Conservation (phyloP, 257 asterid genomes). For the Hygrophila difformis region DNA sequence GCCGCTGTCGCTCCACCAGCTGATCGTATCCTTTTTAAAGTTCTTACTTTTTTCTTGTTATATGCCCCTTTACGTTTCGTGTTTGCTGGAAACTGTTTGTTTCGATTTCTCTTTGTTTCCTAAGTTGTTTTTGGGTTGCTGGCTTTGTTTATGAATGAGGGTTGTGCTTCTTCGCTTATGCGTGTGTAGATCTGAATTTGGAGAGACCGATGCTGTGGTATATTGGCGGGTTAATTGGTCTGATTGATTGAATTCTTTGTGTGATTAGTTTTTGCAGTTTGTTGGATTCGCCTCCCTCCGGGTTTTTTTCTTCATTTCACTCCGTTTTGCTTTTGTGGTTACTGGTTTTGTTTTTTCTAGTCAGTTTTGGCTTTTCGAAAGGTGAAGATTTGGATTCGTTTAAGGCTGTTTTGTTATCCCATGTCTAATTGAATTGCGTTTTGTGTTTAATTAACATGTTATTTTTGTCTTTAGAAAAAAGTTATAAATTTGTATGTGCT, state of each 20-base stretch:
- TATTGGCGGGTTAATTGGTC: neutral
- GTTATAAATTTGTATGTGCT: too few species aligned
- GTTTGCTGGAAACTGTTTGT: neutral
- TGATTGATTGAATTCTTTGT: neutral
- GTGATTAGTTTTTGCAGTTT: neutral
- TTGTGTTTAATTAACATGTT: too few species aligned
- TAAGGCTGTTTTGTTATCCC: too few species aligned
- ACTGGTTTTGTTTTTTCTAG: too few species aligned
- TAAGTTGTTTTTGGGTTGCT: neutral
- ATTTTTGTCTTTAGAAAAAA: too few species aligned
- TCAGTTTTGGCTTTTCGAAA: too few species aligned
- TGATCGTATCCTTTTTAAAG: conserved; percentile 72
- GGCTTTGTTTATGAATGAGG: too few species aligned
- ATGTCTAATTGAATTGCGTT: too few species aligned
- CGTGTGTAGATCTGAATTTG: conserved; percentile 23
- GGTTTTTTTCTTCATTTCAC: neutral
- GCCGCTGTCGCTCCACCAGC: conserved; percentile 46
- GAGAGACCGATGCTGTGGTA: conserved; percentile 5
- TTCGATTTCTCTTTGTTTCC: neutral
- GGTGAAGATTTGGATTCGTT: too few species aligned
- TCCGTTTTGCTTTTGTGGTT: neutral
- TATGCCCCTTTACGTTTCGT: neutral
- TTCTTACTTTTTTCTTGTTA: too few species aligned
- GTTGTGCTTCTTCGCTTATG: too few species aligned
- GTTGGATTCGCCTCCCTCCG: neutral